Percentiles rank a stretch among this genome's conserved stretches.
These are phyloP conservation scores for Parastagonospora avenae DNA, from an alignment of 2,329 filamentous ascomycete genomes.

Conservation along the genomic window DNA sequence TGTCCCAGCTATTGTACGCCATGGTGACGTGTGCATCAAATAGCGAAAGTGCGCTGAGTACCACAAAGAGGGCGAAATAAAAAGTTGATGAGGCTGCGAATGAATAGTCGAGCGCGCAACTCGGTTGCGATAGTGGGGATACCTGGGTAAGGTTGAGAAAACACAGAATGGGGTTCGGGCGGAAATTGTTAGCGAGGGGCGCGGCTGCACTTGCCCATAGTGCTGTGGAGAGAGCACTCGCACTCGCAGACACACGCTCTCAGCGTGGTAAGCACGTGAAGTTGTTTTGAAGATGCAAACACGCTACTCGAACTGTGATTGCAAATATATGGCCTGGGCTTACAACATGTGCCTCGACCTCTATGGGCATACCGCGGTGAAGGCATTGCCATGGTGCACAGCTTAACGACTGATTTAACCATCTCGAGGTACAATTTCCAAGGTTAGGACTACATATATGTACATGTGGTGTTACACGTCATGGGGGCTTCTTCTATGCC, in stretches of 20 bases:
- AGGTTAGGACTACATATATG: not conserved
- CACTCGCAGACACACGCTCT: too few relatives aligned
- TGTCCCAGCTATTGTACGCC: conserved; percentile 44
- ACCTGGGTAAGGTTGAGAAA: conserved; percentile 12
- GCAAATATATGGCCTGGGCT: too few relatives aligned
- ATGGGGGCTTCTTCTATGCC: conserved; percentile 14
- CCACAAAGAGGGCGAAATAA: not conserved
- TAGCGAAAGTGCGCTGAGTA: not conserved
- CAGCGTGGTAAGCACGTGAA: not conserved
- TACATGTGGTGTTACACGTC: not conserved
- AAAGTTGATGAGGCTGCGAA: conserved; percentile 1
- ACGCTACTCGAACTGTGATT: too few relatives aligned
- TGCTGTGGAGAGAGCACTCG: not conserved
- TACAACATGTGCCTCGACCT: too few relatives aligned
- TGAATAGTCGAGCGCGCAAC: not conserved
- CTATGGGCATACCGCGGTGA: too few relatives aligned
- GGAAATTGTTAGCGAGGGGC: conserved; percentile 15
- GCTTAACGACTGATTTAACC: not conserved
- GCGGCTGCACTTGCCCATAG: conserved; percentile 14
- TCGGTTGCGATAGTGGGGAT: conserved; percentile 12
- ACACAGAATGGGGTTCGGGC: conserved; percentile 6
- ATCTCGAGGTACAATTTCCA: too few relatives aligned
- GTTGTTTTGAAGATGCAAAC: not conserved
- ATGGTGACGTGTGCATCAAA: conserved; percentile 18
- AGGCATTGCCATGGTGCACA: not conserved